Conservation (phyloP, 495 filamentous ascomycete species). For the Aspergillus campestris region DNA sequence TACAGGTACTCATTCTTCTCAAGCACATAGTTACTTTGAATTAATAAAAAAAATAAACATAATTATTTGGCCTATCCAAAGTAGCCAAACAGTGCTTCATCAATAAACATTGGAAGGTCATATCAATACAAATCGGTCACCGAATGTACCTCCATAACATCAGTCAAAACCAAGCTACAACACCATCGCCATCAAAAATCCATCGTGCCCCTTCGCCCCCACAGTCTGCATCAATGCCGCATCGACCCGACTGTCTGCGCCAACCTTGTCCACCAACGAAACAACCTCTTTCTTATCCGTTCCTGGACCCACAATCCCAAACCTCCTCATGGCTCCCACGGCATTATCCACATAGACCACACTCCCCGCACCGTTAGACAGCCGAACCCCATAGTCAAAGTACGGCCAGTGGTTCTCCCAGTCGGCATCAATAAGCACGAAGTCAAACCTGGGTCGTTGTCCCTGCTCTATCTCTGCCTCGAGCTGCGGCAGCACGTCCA, state of each 20-base stretch:
- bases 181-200: slow-evolving; percentile 31
- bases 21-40: too few species aligned
- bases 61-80: too few species aligned
- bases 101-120: too few species aligned
- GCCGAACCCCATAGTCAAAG: slow-evolving; percentile 19
- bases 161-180: too few species aligned
- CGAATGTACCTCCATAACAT: too few species aligned
- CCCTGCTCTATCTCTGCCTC: slow-evolving; percentile 18
- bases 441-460: slow-evolving; percentile 31
- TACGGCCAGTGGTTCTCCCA: slow-evolving; percentile 41
- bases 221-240: slow-evolving; percentile 42
- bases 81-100: too few species aligned
- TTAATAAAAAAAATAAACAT: too few species aligned
- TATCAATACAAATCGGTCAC: too few species aligned
- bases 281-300: slow-evolving; percentile 7
- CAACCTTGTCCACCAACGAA: slow-evolving; percentile 37
- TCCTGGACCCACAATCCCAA: too few species aligned
- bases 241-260: slow-evolving; percentile 35
- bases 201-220: slow-evolving; percentile 46
- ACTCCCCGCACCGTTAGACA: slow-evolving; percentile 31
- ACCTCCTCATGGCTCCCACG: slow-evolving; percentile 13
- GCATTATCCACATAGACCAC: slow-evolving; percentile 43
- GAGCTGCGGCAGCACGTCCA: slow-evolving; percentile 36
- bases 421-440: slow-evolving; percentile 46
- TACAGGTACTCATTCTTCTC: too few species aligned